phyloP scores from a whole-genome alignment of 2,329 filamentous ascomycete genomes.

The Cercospora janseana region DNA sequence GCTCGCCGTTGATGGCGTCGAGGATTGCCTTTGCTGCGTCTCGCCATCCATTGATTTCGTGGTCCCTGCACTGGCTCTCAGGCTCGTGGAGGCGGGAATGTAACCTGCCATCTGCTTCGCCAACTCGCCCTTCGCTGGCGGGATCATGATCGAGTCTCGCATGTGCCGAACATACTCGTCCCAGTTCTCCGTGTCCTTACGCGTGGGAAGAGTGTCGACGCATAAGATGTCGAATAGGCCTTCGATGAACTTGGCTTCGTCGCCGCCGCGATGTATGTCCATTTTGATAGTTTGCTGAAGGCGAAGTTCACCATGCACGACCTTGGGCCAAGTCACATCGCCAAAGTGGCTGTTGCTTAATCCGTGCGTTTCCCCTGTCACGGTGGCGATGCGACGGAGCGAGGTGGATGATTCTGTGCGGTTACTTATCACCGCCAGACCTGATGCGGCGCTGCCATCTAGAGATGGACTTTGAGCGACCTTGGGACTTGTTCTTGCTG shows the following conservation, averaged over 20 bases:
- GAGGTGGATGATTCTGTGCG: slow-evolving; percentile 54
- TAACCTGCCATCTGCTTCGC: slow-evolving; percentile 42
- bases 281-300: slow-evolving; percentile 51
- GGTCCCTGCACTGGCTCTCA: slow-evolving; percentile 11
- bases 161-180: slow-evolving; percentile 57
- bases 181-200: slow-evolving; percentile 50
- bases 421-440: slow-evolving; percentile 61
- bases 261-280: slow-evolving; percentile 40
- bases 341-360: slow-evolving; percentile 62
- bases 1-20: background rate
- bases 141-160: slow-evolving; percentile 61
- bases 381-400: slow-evolving; percentile 52
- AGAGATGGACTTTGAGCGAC: slow-evolving; percentile 13
- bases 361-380: slow-evolving; percentile 54
- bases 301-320: slow-evolving; percentile 56
- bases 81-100: slow-evolving; percentile 10
- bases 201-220: slow-evolving; percentile 55
- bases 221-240: slow-evolving; percentile 54
- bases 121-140: slow-evolving; percentile 52
- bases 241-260: slow-evolving; percentile 51
- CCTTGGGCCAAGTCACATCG: slow-evolving; percentile 62
- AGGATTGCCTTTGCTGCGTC: background rate
- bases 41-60: slow-evolving; percentile 27
- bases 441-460: slow-evolving; percentile 25
- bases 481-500: background rate